Conservation (phyloP, 805 yeast genomes). For the Candida quercuum region DNA sequence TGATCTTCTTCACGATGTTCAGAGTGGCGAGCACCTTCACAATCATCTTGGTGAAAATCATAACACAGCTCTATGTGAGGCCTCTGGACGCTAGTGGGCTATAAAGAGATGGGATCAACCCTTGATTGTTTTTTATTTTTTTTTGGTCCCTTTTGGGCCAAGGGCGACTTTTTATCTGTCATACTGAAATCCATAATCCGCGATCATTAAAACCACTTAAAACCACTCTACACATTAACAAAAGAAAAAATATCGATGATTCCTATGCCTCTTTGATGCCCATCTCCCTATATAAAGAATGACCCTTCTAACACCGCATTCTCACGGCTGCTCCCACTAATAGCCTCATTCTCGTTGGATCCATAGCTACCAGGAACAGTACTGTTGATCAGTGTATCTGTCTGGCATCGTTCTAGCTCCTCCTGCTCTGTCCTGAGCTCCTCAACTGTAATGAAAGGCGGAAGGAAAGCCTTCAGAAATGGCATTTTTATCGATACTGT, state of each 20-base stretch:
- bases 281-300: no score
- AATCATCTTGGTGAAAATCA: conserved; percentile 15
- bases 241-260: no score
- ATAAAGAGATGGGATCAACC: no score
- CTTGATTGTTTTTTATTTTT: no score
- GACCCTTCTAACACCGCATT: no score
- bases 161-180: no score
- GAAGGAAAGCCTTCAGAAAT: conserved; percentile 8
- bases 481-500: conserved; percentile 12
- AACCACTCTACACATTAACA: no score
- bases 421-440: conserved; percentile 14
- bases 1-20: conserved; percentile 15
- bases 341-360: not conserved
- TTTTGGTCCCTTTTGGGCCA: no score
- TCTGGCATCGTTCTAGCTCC: conserved; percentile 1
- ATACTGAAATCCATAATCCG: no score
- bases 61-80: not conserved
- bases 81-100: not conserved
- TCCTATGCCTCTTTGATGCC: no score
- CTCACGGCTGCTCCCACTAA: no score
- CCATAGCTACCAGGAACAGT: not conserved
- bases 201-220: no score
- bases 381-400: not conserved
- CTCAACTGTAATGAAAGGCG: conserved; percentile 9
- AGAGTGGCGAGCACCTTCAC: conserved; percentile 15